These are phyloP conservation scores for Francoa sonchifolia DNA, from an alignment of 441 rosid genomes.

Conservation along the genomic window DNA sequence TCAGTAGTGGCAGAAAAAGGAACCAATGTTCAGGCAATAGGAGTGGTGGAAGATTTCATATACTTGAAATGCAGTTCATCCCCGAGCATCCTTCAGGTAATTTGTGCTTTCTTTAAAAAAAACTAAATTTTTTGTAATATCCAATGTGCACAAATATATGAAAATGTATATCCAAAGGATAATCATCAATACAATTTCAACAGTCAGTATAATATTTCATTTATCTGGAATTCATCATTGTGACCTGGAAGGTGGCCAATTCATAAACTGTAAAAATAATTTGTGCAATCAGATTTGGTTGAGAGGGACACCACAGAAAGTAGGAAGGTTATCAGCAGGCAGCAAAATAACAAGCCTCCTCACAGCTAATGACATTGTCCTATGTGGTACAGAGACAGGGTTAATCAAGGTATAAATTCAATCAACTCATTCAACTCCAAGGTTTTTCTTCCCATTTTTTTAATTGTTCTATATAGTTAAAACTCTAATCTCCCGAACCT, in stretches of 20 bases:
- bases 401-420: slow-evolving; percentile 55
- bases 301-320: slow-evolving; percentile 70
- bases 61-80: slow-evolving; percentile 68
- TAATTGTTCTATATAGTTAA: neutral
- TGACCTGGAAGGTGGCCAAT: too few relatives aligned
- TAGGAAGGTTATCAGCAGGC: slow-evolving; percentile 81
- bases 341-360: slow-evolving; percentile 83
- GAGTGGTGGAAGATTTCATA: slow-evolving; percentile 78
- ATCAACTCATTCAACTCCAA: neutral
- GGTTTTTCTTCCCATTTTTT: neutral
- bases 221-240: too few relatives aligned
- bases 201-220: neutral
- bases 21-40: slow-evolving; percentile 40
- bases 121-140: too few relatives aligned
- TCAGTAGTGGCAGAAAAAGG: slow-evolving; percentile 40
- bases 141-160: too few relatives aligned
- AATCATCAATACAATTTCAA: too few relatives aligned
- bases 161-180: too few relatives aligned
- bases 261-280: neutral
- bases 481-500: slow-evolving; percentile 6
- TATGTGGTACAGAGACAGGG: slow-evolving; percentile 87
- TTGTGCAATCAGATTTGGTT: slow-evolving; percentile 51
- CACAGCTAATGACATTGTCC: slow-evolving; percentile 56
- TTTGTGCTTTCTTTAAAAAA: neutral
- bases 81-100: slow-evolving; percentile 65